Evolutionary conservation across 148 eudicot species (phyloP).

Genomic region (Cornus florida): DNA sequence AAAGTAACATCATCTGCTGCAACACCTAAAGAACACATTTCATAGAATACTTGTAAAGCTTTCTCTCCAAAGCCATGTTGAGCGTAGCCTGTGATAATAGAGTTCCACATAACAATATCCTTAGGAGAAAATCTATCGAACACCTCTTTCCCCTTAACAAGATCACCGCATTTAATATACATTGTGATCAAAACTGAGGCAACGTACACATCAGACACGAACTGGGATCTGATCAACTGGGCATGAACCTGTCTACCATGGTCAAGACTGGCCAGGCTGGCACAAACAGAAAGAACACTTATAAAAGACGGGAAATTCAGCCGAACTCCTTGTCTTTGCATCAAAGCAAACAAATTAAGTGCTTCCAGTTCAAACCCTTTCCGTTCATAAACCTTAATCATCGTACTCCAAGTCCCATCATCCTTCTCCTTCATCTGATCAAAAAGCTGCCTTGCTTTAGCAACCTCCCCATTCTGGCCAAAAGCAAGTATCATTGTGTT

Average conservation of each 20-base stretch:
- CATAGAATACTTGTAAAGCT: slow-evolving; percentile 26
- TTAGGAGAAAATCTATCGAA: slow-evolving; percentile 40
- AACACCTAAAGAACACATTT: slow-evolving; percentile 34
- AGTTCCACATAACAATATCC: slow-evolving; percentile 56
- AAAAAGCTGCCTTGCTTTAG: slow-evolving; percentile 39
- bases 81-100: slow-evolving; percentile 44
- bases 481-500: slow-evolving; percentile 48
- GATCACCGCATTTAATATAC: slow-evolving; percentile 55
- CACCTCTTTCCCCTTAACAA: slow-evolving; percentile 36
- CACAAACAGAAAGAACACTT: slow-evolving; percentile 48
- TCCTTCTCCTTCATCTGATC: slow-evolving; percentile 38
- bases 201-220: slow-evolving; percentile 44
- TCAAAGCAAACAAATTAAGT: slow-evolving; percentile 28
- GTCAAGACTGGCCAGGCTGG: slow-evolving; percentile 42
- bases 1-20: slow-evolving; percentile 45
- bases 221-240: slow-evolving; percentile 29
- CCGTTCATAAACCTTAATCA: slow-evolving; percentile 45
- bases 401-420: slow-evolving; percentile 53
- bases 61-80: slow-evolving; percentile 20
- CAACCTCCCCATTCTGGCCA: slow-evolving; percentile 50
- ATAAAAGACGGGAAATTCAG: slow-evolving; percentile 41
- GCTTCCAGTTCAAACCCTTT: slow-evolving; percentile 45
- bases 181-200: slow-evolving; percentile 43
- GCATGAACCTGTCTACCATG: slow-evolving; percentile 56
- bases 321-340: slow-evolving; percentile 33